phyloP scores from a whole-genome alignment of 139 green algal genomes.

The Ettlia oleoabundans region DNA sequence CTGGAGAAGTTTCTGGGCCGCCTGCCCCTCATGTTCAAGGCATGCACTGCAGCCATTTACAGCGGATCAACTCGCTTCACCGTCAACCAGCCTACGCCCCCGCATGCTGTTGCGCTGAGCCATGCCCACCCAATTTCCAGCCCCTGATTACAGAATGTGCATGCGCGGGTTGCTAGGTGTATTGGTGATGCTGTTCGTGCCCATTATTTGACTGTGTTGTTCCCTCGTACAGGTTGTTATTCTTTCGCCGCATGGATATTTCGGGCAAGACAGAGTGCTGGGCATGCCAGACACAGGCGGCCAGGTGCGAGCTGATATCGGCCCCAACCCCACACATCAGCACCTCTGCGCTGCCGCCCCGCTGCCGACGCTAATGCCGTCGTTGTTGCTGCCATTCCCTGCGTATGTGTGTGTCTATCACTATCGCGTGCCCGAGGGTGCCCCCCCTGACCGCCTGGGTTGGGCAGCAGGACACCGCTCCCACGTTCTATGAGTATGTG shows the following conservation, averaged over 20 bases:
- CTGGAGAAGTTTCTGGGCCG: conserved; percentile 75
- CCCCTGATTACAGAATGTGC: too few relatives aligned
- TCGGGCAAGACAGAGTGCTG: conserved; percentile 80
- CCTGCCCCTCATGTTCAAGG: conserved; percentile 74
- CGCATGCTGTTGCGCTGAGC: too few relatives aligned
- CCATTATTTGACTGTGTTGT: too few relatives aligned
- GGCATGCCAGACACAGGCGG: conserved; percentile 77
- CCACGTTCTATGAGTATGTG: neutral
- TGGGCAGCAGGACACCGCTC: neutral
- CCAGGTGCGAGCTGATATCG: conserved; percentile 47
- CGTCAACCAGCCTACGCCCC: too few relatives aligned
- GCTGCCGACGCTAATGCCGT: too few relatives aligned
- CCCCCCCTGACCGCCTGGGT: neutral
- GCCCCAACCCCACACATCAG: neutral
- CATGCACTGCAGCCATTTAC: neutral
- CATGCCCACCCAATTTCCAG: too few relatives aligned
- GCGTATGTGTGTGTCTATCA: neutral
- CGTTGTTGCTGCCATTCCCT: neutral
- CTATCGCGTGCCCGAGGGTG: neutral
- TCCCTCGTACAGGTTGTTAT: conserved; percentile 63
- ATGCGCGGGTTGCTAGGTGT: too few relatives aligned
- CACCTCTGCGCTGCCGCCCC: too few relatives aligned
- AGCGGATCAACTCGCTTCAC: neutral
- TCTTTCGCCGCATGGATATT: conserved; percentile 84
- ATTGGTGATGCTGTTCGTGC: too few relatives aligned